Base-by-base conservation (phyloP, 768 basidiomycete species). In the Mycena leptocephala region DNA sequence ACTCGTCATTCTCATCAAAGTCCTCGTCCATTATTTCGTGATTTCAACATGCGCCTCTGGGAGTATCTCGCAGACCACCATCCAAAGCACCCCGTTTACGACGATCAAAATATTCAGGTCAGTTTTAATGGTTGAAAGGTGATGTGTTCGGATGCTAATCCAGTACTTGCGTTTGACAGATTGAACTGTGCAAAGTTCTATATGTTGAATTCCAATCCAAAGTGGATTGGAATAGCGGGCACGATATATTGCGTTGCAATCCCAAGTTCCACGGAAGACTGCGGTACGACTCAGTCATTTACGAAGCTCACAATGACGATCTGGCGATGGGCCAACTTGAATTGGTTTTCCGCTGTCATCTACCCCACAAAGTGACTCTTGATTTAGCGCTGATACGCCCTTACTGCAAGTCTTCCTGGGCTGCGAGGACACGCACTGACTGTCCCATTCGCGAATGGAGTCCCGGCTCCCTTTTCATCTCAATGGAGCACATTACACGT, bases 31-130 rank as follows among this genome's bases (percentile, higher is more conserved):
- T 10, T 48, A 14, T 74, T 8, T 39, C 73, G 73, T 16, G 51
- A 74, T 46, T 74, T 74, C 59, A 62, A 74, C 48, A 61, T 53
- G 65, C 53, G 66, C 14, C 73, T 74, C 26, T 2, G 73, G 3
- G 73, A 74, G 28, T 74, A 74, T 39, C 39, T 74, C 26, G 64
- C 73, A 2, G 16, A 11, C 2, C 55, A 68, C 48, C 58, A 74
- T 39, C 33, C 43, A 3, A 41, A 30, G 2, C 53, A 65, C 32
- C 64, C 64, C 6, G 72, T 73, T 32, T 16, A 14, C 48, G 2
- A 37, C 16, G 72, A 58, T 0, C 30, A 65, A 32, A 32, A 67
- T 53, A 73, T 73, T 39, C 51, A 67, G 63, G 72, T 59, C 2
- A 4, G 65, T 61, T 13, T 37, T 6, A 37, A 39, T 35, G 20